Conservation (phyloP, 768 basidiomycete genomes). For the Trametes elegans region DNA sequence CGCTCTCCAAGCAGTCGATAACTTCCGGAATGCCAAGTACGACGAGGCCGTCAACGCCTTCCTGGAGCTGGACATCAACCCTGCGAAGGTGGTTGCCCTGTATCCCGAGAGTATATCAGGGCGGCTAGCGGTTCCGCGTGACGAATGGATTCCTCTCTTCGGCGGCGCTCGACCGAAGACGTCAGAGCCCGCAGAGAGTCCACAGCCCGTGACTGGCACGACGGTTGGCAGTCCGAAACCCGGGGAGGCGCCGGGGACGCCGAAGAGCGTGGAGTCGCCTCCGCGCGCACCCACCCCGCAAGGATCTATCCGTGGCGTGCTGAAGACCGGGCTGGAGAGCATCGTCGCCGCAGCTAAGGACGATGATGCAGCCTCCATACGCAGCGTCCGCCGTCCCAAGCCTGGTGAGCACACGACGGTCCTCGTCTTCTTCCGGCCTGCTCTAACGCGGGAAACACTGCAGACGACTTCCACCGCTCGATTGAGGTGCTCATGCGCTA, state of each 20-base stretch:
- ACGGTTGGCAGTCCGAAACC: slow-evolving; percentile 27
- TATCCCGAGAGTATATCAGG: slow-evolving; percentile 85
- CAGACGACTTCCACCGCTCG: slow-evolving; percentile 65
- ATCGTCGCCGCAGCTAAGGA: slow-evolving; percentile 53
- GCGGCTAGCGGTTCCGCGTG: slow-evolving; percentile 63
- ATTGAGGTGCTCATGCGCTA: slow-evolving; percentile 89
- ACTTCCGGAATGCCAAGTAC: slow-evolving; percentile 68
- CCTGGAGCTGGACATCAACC: slow-evolving; percentile 85
- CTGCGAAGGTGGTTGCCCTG: slow-evolving; percentile 88
- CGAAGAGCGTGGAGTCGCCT: slow-evolving; percentile 20
- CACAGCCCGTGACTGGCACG: background rate
- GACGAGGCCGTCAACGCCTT: slow-evolving; percentile 85
- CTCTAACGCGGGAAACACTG: background rate
- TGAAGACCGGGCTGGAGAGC: slow-evolving; percentile 56
- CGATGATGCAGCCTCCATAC: slow-evolving; percentile 60
- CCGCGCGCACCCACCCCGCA: slow-evolving; percentile 23
- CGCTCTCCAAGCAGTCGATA: slow-evolving; percentile 73
- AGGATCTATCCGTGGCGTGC: slow-evolving; percentile 41
- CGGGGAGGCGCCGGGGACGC: slow-evolving; percentile 12
- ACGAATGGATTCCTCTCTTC: slow-evolving; percentile 78
- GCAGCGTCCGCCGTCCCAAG: slow-evolving; percentile 30
- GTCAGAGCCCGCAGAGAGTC: slow-evolving; percentile 23
- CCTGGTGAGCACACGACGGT: slow-evolving; percentile 36
- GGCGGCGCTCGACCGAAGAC: slow-evolving; percentile 58
- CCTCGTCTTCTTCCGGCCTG: background rate